Base-by-base conservation (phyloP, 495 filamentous ascomycete genomes). In the Penicillium maclennaniae region DNA sequence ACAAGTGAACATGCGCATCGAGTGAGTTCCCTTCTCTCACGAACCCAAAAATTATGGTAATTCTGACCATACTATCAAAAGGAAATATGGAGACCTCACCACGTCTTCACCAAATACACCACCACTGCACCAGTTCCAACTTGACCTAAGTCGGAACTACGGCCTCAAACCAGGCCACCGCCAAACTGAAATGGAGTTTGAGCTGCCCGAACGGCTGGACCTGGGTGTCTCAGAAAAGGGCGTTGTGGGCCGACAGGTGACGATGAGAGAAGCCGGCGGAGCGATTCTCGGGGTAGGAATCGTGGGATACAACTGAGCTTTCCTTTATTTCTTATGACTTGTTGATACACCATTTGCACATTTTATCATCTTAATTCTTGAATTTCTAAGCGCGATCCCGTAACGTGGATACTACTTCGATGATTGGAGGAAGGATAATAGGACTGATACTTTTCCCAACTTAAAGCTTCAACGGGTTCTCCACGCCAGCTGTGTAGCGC, bases 171-270 rank as follows among this genome's bases (percentile, higher is more conserved):
- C 45, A 0, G 31, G 36, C 1, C 12, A 28, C 12, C 19, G 17
- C 15, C 36, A 44, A 14, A 27, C 36, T 37, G 61, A 65, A 43
- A 63, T 75, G 23, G 82, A 82, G 53, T 75, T 82, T 4, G 64
- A 74, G 54, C 66, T 84, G 19, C 80, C 86, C 4, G 70, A 78
- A 34, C 76, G 83, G 54, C 59, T 87, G 61, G 83, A 80, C 65
- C 68, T 87, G 69, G 78, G 68, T 7, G 65, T 74, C 27, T 76
- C 72, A 14, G 67, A 70, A 43, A 61, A 49, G n/a, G 72, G 72
- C 12, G 69, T 76, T 26, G 68, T 76, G 1, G 72, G 72, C 12
- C 53, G 72, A 25, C 64, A 70, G 47, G 65, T 74, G 1, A 70
- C 69, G 0, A 55, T 74, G n/a, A 53, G 46, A 39, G 48, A 63